Evolutionary conservation across 2,329 filamentous ascomycete species (phyloP).

Genomic region (Uncinocarpus reesii): DNA sequence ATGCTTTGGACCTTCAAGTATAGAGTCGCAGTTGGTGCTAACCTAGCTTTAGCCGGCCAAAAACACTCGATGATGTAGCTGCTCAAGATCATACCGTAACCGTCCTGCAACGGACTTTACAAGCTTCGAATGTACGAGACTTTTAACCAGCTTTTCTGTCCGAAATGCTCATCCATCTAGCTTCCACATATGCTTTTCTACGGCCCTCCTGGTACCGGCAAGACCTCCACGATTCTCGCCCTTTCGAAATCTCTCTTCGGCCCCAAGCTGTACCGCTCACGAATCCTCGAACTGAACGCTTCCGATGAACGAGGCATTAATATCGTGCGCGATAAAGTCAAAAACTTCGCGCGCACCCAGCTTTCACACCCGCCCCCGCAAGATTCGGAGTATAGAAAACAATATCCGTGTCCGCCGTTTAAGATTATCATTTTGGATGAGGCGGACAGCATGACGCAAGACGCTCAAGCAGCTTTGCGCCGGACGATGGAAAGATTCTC

Average conservation of each 20-base stretch:
- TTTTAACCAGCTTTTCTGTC: background rate
- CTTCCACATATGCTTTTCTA: conserved; percentile 99
- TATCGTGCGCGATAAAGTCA: conserved; percentile 96
- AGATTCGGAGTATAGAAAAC: conserved; percentile 51
- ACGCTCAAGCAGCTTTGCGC: conserved; percentile 83
- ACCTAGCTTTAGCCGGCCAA: conserved; percentile 60
- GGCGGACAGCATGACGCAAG: conserved; percentile 97
- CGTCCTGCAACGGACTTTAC: conserved; percentile 80
- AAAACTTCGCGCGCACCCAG: conserved; percentile 94
- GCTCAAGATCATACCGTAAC: conserved; percentile 96
- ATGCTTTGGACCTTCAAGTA: conserved; percentile 19
- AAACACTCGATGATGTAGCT: conserved; percentile 85
- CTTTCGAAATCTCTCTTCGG: conserved; percentile 96
- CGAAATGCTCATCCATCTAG: conserved; percentile 32
- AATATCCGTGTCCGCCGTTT: conserved; percentile 91
- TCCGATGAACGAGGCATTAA: conserved; percentile 97
- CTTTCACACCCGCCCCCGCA: conserved; percentile 67
- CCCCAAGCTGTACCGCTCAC: conserved; percentile 79
- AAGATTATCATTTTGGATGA: conserved; percentile 99
- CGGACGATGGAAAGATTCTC: conserved; percentile 98
- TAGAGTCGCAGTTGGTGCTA: conserved; percentile 7
- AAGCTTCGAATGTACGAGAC: conserved; percentile 68
- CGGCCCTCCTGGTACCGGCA: conserved; percentile 91
- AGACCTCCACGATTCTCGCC: conserved; percentile 94
- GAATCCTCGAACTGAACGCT: conserved; percentile 97